phyloP scores from a whole-genome alignment of 177 flowering plant species.

The Vitis hybrid region DNA sequence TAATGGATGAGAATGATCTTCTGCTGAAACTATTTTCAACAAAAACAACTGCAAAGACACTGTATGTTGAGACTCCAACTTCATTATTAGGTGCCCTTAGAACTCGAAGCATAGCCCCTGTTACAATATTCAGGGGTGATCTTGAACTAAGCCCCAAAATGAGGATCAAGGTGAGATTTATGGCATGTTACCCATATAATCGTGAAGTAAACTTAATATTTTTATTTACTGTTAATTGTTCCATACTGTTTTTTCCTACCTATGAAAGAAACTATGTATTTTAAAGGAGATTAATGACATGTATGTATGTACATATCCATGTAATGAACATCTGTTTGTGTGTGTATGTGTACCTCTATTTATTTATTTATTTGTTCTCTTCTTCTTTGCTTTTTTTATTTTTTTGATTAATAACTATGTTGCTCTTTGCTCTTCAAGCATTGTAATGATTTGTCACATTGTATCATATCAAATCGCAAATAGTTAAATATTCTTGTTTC shows the following conservation, averaged over 20 bases:
- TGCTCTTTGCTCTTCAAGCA: too few relatives aligned
- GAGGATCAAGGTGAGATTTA: constrained; percentile 77
- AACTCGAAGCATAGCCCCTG: constrained; percentile 81
- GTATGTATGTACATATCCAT: background rate
- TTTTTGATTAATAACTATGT: too few relatives aligned
- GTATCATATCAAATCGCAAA: too few relatives aligned
- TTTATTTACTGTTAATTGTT: background rate
- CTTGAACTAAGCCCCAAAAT: constrained; percentile 71
- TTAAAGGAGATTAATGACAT: too few relatives aligned
- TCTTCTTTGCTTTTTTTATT: too few relatives aligned
- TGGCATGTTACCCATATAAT: background rate
- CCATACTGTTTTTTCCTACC: constrained; percentile 1
- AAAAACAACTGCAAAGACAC: constrained; percentile 53
- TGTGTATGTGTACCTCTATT: too few relatives aligned
- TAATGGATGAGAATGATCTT: constrained; percentile 71
- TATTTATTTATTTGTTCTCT: too few relatives aligned
- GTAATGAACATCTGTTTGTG: too few relatives aligned
- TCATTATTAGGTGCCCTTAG: constrained; percentile 76
- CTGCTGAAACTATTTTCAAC: constrained; percentile 56
- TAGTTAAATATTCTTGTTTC: too few relatives aligned
- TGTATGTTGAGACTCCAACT: constrained; percentile 68
- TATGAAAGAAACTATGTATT: background rate
- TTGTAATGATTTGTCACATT: too few relatives aligned
- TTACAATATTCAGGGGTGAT: constrained; percentile 89
- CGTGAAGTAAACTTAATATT: background rate